phyloP scores from a whole-genome alignment of 306 rosid species.

The Castanea mollissima region DNA sequence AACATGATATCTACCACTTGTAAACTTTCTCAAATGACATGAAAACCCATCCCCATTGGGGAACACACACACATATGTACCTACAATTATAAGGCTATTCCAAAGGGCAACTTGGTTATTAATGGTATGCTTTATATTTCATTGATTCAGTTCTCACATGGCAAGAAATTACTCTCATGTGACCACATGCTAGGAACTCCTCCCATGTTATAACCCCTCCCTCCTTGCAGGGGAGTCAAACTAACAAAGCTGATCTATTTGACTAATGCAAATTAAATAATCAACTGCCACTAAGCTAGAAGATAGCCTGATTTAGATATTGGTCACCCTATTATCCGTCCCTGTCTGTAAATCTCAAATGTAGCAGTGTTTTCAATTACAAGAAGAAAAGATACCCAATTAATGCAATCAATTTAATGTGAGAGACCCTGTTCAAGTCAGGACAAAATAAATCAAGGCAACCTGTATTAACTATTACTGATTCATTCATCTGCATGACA shows the following conservation, averaged over 20 bases:
- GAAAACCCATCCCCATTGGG: conserved; percentile 33
- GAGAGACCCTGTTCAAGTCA: neutral
- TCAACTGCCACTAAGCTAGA: conserved; percentile 30
- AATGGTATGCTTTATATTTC: conserved; percentile 45
- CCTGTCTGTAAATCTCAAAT: conserved; percentile 19
- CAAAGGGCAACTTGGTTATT: conserved; percentile 28
- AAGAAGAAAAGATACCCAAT: neutral
- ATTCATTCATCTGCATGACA: neutral
- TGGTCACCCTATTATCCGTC: conserved; percentile 8
- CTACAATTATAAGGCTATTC: conserved; percentile 34
- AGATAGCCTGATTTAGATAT: conserved; percentile 19
- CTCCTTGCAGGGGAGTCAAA: conserved; percentile 62
- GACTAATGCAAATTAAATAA: conserved; percentile 40
- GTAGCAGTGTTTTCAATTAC: neutral
- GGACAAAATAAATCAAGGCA: neutral
- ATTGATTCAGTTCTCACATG: conserved; percentile 70
- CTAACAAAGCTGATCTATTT: conserved; percentile 46
- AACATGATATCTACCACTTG: conserved; percentile 53
- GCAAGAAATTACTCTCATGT: conserved; percentile 74
- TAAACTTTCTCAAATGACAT: conserved; percentile 32
- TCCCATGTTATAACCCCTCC: conserved; percentile 57
- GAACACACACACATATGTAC: conserved; percentile 25
- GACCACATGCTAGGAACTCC: conserved; percentile 85
- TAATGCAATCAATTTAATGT: neutral
- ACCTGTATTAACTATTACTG: neutral